Base-by-base conservation (phyloP, 2,329 filamentous ascomycete genomes). In the Madurella fahalii region DNA sequence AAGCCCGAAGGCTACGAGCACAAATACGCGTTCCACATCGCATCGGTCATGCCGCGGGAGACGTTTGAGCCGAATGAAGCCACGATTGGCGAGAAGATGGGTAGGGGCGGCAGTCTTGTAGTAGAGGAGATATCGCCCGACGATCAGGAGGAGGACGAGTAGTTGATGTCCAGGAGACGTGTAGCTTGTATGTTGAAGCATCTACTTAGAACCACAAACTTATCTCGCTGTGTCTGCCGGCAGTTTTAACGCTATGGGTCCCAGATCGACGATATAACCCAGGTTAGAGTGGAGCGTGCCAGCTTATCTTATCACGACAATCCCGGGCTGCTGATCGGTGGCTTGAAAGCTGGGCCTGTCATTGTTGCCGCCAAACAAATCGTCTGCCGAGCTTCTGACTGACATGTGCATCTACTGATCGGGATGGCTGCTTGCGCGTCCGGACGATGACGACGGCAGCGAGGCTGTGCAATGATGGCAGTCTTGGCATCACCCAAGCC, bases 91-190 rank as follows among this genome's bases (percentile, higher is more conserved):
- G 82, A 89, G 61, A 82, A 83, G 62, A 86, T 97, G 67, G 90
- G 93, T 3, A 79, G 85, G 62, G 92, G 90, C 60, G 90, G 87
- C 2, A 96, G 95, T 71, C 73, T 99, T 54, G 89, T 97, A 61
- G 92, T 97, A 12, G 94, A 99, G 73, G 79, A 58, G 12, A 80
- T 54, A 53, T 67, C 37, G 60, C 63, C 54, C n/a, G 72, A 73
- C 13, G 68, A 71, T 15, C 66, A 70, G 9, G 69, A 58, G 13
- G 46, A 54, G 34, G 50, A 58, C 9, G 15, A 31, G 15, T 41
- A 18, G 31, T 15, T 37, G 18, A 17, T 44, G 42, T 25, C 31
- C 17, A 31, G 13, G 20, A 47, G 25, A 25, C 25, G 25, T 25
- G 25, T 25, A 25, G 4, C 25, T 25, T 25, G n/a, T 25, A 25